Evolutionary conservation across 2,329 filamentous ascomycete species (phyloP), one percentile per base, ranked within the genome.

Genomic region (Hirsutella rhossiliensis): DNA sequence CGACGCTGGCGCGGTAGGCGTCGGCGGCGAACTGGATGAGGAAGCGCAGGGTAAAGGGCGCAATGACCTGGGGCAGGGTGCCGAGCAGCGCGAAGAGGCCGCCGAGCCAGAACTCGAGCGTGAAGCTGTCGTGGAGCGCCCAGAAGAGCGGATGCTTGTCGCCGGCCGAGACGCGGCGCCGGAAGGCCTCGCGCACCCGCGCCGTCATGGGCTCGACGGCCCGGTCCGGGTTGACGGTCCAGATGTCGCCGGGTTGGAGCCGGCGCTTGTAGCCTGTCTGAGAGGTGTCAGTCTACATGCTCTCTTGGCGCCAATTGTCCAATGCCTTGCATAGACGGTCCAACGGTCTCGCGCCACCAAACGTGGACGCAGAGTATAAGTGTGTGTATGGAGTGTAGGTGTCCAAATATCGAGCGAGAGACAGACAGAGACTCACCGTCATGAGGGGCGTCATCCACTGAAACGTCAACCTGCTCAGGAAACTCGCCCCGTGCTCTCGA

Each of bases 361-460:
- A 17, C 18, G 34, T 5, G 3, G 34, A 37, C 6, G 18, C 15
- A 19, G 34, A 34, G 31, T 4, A 27, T 3, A 34, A 15, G 5
- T n/a, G n/a, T n/a, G n/a, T n/a, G 34, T 18, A 23, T 38, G 18
- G 18, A 38, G 42, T 29, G 17, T 34, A 28, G n/a, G n/a, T n/a
- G n/a, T n/a, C n/a, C n/a, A n/a, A n/a, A n/a, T n/a, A n/a, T n/a
- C n/a, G n/a, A n/a, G n/a, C n/a, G n/a, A n/a, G n/a, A n/a, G n/a
- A 27, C 23, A 5, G 23, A 27, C 23, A 27, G 20, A 68, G 20
- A 68, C 76, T 65, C 62, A 83, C 82, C 50, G 65, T 72, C 89
- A 97, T 97, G 44, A 97, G 59, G 1, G 87, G 82, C 1, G 80
- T 79, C 73, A 96, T 90, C 90, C 90, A 97, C 60, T 87, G 78